These are phyloP conservation scores for Candida tetrigidarum DNA, from an alignment of 1,139 yeast genomes.

Conservation along the genomic window DNA sequence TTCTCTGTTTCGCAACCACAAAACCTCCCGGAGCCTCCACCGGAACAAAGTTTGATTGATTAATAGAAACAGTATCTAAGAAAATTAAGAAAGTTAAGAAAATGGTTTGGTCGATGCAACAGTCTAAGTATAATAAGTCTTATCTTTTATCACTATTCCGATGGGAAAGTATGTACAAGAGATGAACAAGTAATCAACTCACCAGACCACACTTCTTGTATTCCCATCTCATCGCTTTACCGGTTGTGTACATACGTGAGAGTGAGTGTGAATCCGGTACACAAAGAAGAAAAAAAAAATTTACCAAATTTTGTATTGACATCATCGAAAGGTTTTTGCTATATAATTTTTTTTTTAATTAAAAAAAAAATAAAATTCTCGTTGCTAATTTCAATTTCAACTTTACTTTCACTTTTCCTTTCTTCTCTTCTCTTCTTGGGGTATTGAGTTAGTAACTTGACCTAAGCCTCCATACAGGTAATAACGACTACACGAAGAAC, in stretches of 20 bases:
- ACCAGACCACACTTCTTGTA: neutral
- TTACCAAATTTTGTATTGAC: neutral
- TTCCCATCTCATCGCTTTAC: neutral
- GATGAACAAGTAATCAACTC: neutral
- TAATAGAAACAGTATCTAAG: constrained; percentile 2
- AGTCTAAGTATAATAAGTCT: neutral
- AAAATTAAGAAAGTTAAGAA: neutral
- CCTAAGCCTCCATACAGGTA: too few relatives aligned
- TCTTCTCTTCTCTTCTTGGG: constrained; percentile 16
- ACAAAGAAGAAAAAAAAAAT: constrained; percentile 1
- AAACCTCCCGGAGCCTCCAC: neutral
- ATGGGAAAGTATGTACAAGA: neutral
- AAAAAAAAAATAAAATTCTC: constrained; percentile 5
- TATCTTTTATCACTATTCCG: neutral
- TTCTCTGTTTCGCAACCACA: neutral
- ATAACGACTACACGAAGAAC: too few relatives aligned
- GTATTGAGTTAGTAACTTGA: constrained; percentile 10
- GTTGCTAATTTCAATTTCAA: neutral
- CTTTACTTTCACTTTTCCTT: constrained; percentile 1
- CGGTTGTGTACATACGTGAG: neutral
- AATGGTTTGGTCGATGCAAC: neutral
- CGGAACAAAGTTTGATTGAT: too few relatives aligned
- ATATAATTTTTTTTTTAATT: too few relatives aligned
- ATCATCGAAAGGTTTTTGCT: neutral
- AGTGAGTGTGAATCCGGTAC: neutral